Conservation (phyloP, 352 stramenopile species). For the Phytopythium vexans region DNA sequence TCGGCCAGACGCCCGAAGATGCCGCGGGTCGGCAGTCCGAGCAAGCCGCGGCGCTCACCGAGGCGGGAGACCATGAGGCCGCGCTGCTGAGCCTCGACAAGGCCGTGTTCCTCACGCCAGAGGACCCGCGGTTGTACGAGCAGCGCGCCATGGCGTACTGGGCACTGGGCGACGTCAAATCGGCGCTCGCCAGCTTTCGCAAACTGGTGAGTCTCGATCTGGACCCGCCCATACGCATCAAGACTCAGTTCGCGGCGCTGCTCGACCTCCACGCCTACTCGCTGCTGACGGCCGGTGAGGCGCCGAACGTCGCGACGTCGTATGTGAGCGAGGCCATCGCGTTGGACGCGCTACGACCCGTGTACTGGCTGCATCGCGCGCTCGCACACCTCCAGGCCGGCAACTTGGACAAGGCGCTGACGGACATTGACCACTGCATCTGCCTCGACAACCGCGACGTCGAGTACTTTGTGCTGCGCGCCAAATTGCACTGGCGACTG, state of each 20-base stretch:
- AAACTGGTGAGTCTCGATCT: slow-evolving; percentile 63
- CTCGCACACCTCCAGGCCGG: slow-evolving; percentile 61
- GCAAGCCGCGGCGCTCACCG: slow-evolving; percentile 37
- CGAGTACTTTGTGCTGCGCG: slow-evolving; percentile 81
- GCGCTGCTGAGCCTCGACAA: slow-evolving; percentile 66
- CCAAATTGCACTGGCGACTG: slow-evolving; percentile 77
- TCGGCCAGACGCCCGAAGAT: slow-evolving; percentile 44
- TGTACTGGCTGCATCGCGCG: slow-evolving; percentile 74
- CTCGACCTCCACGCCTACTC: slow-evolving; percentile 73
- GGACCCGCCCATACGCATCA: slow-evolving; percentile 59
- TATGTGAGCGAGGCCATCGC: slow-evolving; percentile 78
- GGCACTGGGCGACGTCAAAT: slow-evolving; percentile 75
- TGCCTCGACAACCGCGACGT: slow-evolving; percentile 70
- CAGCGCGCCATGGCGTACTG: slow-evolving; percentile 71
- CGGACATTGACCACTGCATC: slow-evolving; percentile 79
- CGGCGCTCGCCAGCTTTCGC: slow-evolving; percentile 74
- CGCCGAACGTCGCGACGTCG: slow-evolving; percentile 48
- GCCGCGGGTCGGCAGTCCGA: slow-evolving; percentile 43
- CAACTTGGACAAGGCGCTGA: slow-evolving; percentile 68
- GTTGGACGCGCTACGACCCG: slow-evolving; percentile 65
- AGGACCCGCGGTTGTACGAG: slow-evolving; percentile 47
- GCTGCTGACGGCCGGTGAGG: slow-evolving; percentile 52
- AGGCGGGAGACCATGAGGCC: slow-evolving; percentile 30
- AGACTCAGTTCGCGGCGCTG: slow-evolving; percentile 70
- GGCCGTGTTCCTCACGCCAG: slow-evolving; percentile 67